Percentiles rank a stretch among this genome's conserved stretches.
phyloP scores from a whole-genome alignment of 2,329 filamentous ascomycete species.

The Sporothrix luriei region DNA sequence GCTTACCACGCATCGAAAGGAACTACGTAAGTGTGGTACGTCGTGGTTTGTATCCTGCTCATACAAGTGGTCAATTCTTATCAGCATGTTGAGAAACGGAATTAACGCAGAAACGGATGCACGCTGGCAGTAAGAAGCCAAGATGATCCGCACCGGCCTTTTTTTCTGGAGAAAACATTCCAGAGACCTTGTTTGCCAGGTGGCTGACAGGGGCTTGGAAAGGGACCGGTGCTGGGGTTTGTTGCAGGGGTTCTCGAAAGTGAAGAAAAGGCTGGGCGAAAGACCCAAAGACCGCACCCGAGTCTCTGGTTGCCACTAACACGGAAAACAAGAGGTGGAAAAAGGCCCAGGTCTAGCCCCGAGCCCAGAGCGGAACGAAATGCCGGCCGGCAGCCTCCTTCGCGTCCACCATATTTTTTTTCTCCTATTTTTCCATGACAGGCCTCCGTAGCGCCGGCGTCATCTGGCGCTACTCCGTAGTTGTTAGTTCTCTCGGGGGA shows the following conservation, averaged over 20 bases:
- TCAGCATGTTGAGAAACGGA: not conserved
- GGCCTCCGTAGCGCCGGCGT: not conserved
- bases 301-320: constrained; percentile 16
- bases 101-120: not conserved
- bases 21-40: no score
- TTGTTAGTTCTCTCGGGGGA: constrained; percentile 5
- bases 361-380: not conserved
- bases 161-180: not conserved
- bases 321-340: not conserved
- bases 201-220: constrained; percentile 12
- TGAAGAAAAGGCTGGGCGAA: not conserved
- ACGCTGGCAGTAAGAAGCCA: not conserved
- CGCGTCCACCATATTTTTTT: not conserved
- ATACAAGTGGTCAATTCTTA: no score
- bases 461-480: not conserved
- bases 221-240: not conserved
- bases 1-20: no score
- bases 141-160: not conserved
- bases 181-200: constrained; percentile 9
- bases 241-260: not conserved
- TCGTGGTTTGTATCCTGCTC: no score
- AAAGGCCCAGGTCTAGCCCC: not conserved
- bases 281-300: constrained; percentile 11
- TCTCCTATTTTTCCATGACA: not conserved
- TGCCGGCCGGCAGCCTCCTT: not conserved